A percentile compares a stretch with the other conserved stretches of the same genome.
Evolutionary conservation across 208 protist genomes (phyloP).

Genomic region (Leishmania tarentolae): DNA sequence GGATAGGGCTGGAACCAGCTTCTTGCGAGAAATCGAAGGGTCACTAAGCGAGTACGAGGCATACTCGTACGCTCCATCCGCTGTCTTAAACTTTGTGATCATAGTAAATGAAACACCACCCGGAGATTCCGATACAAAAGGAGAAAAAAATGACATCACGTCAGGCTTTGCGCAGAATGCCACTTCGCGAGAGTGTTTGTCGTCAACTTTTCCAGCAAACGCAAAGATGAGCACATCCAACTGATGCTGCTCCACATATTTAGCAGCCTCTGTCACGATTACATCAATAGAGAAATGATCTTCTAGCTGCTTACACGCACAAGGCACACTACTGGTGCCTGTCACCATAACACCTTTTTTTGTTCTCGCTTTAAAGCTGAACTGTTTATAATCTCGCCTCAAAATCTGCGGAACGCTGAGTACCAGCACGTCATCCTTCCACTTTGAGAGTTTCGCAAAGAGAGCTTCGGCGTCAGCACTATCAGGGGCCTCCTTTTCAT

Average conservation of each 20-base stretch:
- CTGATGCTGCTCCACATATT: slow-evolving; percentile 45
- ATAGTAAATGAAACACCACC: slow-evolving; percentile 39
- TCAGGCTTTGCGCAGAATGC: slow-evolving; percentile 46
- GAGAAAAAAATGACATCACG: slow-evolving; percentile 38
- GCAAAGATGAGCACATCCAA: slow-evolving; percentile 65
- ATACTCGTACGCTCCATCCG: slow-evolving; percentile 31
- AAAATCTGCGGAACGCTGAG: slow-evolving; percentile 74
- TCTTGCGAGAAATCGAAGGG: slow-evolving; percentile 75
- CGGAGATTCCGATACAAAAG: slow-evolving; percentile 37
- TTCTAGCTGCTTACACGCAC: slow-evolving; percentile 58
- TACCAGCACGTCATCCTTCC: slow-evolving; percentile 79
- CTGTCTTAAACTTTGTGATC: slow-evolving; percentile 18
- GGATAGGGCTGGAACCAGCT: slow-evolving; percentile 58
- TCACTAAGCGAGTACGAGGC: slow-evolving; percentile 70
- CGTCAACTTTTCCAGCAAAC: slow-evolving; percentile 63
- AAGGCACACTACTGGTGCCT: slow-evolving; percentile 82
- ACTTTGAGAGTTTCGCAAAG: slow-evolving; percentile 58
- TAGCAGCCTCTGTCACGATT: slow-evolving; percentile 35
- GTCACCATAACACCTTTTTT: slow-evolving; percentile 26
- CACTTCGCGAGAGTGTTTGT: slow-evolving; percentile 62
- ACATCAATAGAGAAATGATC: slow-evolving; percentile 25
- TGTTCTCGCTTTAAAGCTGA: slow-evolving; percentile 39
- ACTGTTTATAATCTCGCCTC: slow-evolving; percentile 83
- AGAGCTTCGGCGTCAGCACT: slow-evolving; percentile 22
- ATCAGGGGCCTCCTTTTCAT: slow-evolving; percentile 12